Conservation (phyloP, 208 protist genomes). For the Leishmania guyanensis region DNA sequence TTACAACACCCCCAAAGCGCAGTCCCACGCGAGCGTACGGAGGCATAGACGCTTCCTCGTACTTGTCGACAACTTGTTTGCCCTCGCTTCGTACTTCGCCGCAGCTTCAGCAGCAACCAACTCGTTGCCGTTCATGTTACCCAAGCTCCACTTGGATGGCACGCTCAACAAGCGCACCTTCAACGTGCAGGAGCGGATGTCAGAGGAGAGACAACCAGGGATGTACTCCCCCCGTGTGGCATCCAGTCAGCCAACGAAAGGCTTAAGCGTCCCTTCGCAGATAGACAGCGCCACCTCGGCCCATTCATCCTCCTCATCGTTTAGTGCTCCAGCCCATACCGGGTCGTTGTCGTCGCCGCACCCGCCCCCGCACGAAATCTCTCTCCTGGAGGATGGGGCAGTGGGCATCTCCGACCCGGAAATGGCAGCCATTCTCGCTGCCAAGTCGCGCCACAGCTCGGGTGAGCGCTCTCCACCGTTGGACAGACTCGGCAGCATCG, state of each 20-base stretch:
- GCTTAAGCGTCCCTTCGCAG: background rate
- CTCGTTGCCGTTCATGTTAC: conserved; percentile 13
- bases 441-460: conserved; percentile 29
- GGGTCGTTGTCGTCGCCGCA: conserved; percentile 25
- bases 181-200: conserved; percentile 42
- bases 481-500: conserved; percentile 15
- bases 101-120: background rate
- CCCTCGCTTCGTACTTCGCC: background rate
- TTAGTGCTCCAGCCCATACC: background rate
- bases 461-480: conserved; percentile 22
- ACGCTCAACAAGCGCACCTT: conserved; percentile 46
- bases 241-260: conserved; percentile 24
- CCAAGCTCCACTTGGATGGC: conserved; percentile 58
- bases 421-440: conserved; percentile 33
- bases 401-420: conserved; percentile 43
- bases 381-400: conserved; percentile 30
- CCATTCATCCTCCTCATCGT: background rate
- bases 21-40: background rate
- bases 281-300: background rate
- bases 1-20: background rate
- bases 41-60: background rate
- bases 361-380: conserved; percentile 18
- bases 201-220: conserved; percentile 44
- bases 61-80: background rate
- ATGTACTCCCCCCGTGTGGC: conserved; percentile 47